Base-by-base conservation (phyloP, 768 basidiomycete species). In the Kondoa malvinella region DNA sequence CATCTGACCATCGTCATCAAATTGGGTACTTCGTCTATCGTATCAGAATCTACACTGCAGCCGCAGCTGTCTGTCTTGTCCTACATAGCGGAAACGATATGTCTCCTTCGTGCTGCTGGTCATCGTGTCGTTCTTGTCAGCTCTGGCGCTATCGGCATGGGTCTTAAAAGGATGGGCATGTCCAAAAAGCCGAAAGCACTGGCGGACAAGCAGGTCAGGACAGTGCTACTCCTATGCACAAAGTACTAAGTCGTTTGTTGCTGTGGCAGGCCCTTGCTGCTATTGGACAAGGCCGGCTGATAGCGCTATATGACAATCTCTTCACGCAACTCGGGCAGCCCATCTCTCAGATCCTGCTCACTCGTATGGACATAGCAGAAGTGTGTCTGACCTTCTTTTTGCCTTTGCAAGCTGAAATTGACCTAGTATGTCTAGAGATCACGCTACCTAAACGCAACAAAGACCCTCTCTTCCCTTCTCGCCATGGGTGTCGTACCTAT, bases 91-190 rank as follows among this genome's bases (percentile, higher is more conserved):
- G 94, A 99, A 77, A 89, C 90, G 0, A 89, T 91, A 16, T 82
- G 89, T 17, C 78, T 84, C 34, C 82, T 99, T 17, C 83, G 86
- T 60, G 79, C 80, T 3, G 80, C 86, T 57, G 94, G 94, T 0
- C 94, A 99, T 79, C 87, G 91, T 74, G 89, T 97, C 66, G 89
- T 97, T 2, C 84, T 99, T 14, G 91, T 95, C 68, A 91, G 88
- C 73, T 95, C 92, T 26, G 95, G 95, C 0, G 95, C 95, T n/a
- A 96, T 97, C 68, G 95, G 87, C 0, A 89, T 97, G 21, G 95
- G 95, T 0, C 77, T 97, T 69, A 86, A 91, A 76, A 82, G 92
- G 56, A 97, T 99, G 95, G 82, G 85, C 34, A 78, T 95, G 69
- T 81, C 85, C 15, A 85, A 82, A 65, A 81, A 83, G 65, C 89